Evolutionary conservation across 306 rosid species (phyloP).

Genomic region (Glycyrrhiza uralensis): DNA sequence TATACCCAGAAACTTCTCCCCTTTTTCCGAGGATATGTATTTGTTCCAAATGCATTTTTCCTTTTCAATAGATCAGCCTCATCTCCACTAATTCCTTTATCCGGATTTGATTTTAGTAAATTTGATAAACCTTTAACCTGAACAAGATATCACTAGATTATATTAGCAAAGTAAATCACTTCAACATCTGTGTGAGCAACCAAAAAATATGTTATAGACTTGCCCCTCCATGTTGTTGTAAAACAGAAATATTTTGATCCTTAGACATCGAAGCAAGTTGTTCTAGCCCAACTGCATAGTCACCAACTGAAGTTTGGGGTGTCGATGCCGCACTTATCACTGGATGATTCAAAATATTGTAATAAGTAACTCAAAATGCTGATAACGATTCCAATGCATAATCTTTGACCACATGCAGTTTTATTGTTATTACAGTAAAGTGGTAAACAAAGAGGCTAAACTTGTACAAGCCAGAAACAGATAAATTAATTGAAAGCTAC

Average conservation of each 20-base stretch:
- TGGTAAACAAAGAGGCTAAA: background rate
- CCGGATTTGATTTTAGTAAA: conserved; percentile 58
- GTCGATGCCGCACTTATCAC: conserved; percentile 41
- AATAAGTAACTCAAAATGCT: conserved; percentile 28
- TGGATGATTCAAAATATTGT: conserved; percentile 20
- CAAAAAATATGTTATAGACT: conserved; percentile 27
- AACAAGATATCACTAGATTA: conserved; percentile 15
- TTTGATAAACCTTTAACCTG: conserved; percentile 72
- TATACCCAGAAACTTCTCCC: conserved; percentile 89
- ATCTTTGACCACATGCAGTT: conserved; percentile 8
- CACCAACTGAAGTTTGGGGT: conserved; percentile 48
- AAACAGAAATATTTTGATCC: conserved; percentile 57
- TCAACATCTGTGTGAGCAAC: background rate
- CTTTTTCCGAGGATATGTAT: conserved; percentile 91
- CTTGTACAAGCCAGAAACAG: background rate
- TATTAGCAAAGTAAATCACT: conserved; percentile 16
- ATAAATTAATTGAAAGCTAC: conserved; percentile 12
- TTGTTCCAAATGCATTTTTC: conserved; percentile 79
- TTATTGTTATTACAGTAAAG: background rate
- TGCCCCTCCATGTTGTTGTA: conserved; percentile 86
- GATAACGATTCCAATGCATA: conserved; percentile 13
- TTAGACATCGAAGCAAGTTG: conserved; percentile 74
- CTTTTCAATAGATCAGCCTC: conserved; percentile 57
- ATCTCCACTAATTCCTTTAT: conserved; percentile 72
- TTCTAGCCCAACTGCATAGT: conserved; percentile 60